Evolutionary conservation across 1,284 basidiomycete genomes (phyloP).

Genomic region (Gastroboletus turbinatus): DNA sequence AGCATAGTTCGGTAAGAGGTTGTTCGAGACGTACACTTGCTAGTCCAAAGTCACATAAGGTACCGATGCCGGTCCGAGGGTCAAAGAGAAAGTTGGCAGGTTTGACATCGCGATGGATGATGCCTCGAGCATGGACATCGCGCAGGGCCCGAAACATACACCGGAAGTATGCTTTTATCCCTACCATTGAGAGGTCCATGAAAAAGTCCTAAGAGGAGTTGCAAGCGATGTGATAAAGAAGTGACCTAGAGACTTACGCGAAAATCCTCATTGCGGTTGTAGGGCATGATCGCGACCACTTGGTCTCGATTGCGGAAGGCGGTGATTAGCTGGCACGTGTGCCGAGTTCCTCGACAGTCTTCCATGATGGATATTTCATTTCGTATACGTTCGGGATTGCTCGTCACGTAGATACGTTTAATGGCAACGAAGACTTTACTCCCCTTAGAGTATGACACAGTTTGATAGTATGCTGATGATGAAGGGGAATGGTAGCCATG

Average conservation of each 20-base stretch:
- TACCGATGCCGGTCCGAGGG: constrained; percentile 79
- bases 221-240: constrained; percentile 1
- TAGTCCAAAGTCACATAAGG: constrained; percentile 93
- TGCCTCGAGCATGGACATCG: constrained; percentile 84
- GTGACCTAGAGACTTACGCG: constrained; percentile 54
- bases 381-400: constrained; percentile 86
- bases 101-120: constrained; percentile 98
- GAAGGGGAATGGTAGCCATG: constrained; percentile 58
- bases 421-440: constrained; percentile 84
- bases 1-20: constrained; percentile 1
- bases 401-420: constrained; percentile 97
- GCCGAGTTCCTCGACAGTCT: constrained; percentile 76
- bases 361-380: constrained; percentile 97
- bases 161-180: constrained; percentile 86
- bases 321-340: constrained; percentile 90
- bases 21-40: constrained; percentile 69
- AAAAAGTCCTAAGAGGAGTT: constrained; percentile 65
- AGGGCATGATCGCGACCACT: constrained; percentile 94
- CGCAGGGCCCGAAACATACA: constrained; percentile 90
- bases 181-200: constrained; percentile 64
- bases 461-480: constrained; percentile 64
- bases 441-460: constrained; percentile 39
- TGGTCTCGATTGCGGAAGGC: constrained; percentile 93
- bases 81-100: constrained; percentile 98
- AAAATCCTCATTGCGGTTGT: constrained; percentile 91